A percentile compares a stretch with the other conserved stretches of the same genome.
phyloP scores from a whole-genome alignment of 345 rosid genomes.

The Jatropha curcas region DNA sequence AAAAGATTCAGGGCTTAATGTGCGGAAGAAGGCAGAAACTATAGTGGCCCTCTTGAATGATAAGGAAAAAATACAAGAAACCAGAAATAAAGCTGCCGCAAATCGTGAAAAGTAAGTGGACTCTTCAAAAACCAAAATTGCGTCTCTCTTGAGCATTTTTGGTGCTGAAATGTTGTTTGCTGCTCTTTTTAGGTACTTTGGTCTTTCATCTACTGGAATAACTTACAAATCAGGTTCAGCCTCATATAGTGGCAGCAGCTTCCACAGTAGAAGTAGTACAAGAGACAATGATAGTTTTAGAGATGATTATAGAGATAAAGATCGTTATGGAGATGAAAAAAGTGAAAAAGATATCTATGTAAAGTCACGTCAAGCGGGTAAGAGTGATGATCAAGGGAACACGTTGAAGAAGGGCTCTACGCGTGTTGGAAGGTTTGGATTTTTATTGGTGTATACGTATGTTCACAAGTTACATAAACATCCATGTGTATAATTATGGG shows the following conservation, averaged over 20 bases:
- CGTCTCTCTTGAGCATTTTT: slow-evolving; percentile 9
- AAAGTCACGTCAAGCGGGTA: slow-evolving; percentile 47
- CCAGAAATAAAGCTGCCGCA: slow-evolving; percentile 80
- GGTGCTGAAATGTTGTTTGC: slow-evolving; percentile 19
- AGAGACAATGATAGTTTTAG: slow-evolving; percentile 54
- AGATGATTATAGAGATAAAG: slow-evolving; percentile 52
- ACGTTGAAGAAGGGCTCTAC: slow-evolving; percentile 44
- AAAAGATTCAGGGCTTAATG: slow-evolving; percentile 88
- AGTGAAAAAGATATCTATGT: slow-evolving; percentile 53
- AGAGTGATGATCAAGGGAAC: slow-evolving; percentile 44
- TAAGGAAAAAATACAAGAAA: slow-evolving; percentile 86
- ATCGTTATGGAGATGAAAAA: slow-evolving; percentile 37
- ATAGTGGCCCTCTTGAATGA: slow-evolving; percentile 70
- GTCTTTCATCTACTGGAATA: slow-evolving; percentile 84
- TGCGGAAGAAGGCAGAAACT: slow-evolving; percentile 91
- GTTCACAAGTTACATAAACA: background rate
- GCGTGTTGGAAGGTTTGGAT: slow-evolving; percentile 54
- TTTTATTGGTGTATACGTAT: background rate
- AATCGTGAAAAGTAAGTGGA: slow-evolving; percentile 87
- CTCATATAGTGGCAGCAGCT: slow-evolving; percentile 55
- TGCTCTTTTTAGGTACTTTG: slow-evolving; percentile 61
- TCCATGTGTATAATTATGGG: background rate
- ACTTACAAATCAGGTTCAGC: slow-evolving; percentile 68
- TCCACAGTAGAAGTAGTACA: slow-evolving; percentile 46
- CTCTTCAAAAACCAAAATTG: slow-evolving; percentile 8